Evolutionary conservation across 208 protist genomes (phyloP).

Genomic region (Wallacemonas sp.): DNA sequence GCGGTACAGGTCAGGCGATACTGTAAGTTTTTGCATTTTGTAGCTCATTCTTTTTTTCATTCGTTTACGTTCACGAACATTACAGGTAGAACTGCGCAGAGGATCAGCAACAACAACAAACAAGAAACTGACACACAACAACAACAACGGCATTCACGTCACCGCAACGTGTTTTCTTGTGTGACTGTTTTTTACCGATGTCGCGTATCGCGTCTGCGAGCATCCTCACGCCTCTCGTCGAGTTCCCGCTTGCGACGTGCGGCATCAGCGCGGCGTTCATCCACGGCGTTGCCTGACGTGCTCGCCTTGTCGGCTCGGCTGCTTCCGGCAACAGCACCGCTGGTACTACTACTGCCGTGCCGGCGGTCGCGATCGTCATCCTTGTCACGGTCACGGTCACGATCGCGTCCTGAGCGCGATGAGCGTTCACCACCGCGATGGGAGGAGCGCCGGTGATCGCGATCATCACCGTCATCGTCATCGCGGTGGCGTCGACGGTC

Average conservation of each 20-base stretch:
- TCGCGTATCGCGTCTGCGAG: background rate
- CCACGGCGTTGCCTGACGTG: background rate
- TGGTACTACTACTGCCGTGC: no score
- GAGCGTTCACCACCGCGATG: no score
- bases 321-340: background rate
- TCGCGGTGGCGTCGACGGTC: no score
- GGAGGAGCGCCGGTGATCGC: no score
- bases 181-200: background rate
- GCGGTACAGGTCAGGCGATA: background rate
- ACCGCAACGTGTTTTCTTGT: background rate
- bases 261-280: background rate
- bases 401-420: no score
- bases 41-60: background rate
- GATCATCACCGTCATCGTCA: no score
- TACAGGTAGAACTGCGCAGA: no score
- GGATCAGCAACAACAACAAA: constrained; percentile 8
- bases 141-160: background rate
- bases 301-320: background rate
- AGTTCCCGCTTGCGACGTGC: background rate
- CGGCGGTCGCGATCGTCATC: constrained; percentile 12
- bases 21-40: background rate
- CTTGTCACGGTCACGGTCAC: constrained; percentile 14
- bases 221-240: constrained; percentile 16
- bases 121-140: constrained; percentile 1
- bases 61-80: no score